A percentile compares a stretch with the other conserved stretches of the same genome.
These are phyloP conservation scores for Sporothrix inflata DNA, from an alignment of 2,329 filamentous ascomycete species.

Conservation along the genomic window DNA sequence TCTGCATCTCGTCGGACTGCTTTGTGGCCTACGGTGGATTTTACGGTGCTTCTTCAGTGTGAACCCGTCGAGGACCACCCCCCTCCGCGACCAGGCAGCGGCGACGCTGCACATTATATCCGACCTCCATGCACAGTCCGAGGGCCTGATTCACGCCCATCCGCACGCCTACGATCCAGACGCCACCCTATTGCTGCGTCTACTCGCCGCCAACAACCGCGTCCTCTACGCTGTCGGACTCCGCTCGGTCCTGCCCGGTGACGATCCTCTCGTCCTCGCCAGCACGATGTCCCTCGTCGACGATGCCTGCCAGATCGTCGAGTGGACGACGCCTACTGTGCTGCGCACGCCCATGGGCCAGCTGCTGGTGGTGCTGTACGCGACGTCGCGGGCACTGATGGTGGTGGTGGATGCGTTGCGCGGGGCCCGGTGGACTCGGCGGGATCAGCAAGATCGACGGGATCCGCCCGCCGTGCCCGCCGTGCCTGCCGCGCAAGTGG, in stretches of 20 bases:
- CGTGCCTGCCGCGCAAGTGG: background rate
- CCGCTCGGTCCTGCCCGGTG: background rate
- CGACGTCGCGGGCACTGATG: background rate
- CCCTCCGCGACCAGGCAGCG: background rate
- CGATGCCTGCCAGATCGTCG: background rate
- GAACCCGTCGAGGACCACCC: background rate
- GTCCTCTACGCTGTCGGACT: background rate
- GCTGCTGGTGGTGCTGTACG: constrained; percentile 1
- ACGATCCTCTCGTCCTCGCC: background rate
- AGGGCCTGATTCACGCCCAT: background rate
- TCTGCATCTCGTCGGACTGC: background rate
- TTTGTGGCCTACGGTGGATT: background rate
- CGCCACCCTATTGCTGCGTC: background rate
- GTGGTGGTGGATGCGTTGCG: background rate
- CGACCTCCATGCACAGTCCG: background rate
- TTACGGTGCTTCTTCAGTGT: constrained; percentile 5
- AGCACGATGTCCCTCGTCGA: background rate
- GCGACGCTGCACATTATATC: background rate
- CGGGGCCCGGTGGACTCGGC: no score
- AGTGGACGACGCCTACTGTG: background rate
- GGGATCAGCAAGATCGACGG: no score
- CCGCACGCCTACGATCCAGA: background rate
- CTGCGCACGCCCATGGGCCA: background rate
- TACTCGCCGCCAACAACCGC: background rate
- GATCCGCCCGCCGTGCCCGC: no score